Evolutionary conservation across 1,284 basidiomycete genomes (phyloP).

Genomic region (Boletus nobilissimus): DNA sequence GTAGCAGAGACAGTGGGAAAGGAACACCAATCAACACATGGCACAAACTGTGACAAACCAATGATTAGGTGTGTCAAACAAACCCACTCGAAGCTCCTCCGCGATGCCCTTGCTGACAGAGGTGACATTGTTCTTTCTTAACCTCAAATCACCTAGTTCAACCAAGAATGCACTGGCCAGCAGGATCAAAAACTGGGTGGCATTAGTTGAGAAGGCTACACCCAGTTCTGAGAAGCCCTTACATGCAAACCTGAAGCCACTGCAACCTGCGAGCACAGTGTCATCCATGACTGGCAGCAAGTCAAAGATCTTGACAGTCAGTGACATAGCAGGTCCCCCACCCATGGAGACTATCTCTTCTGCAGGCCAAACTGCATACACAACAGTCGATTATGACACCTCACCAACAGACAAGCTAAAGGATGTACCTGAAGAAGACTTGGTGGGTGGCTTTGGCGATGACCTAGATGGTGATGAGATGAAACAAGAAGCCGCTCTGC

Average conservation of each 20-base stretch:
- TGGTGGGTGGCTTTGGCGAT: not conserved
- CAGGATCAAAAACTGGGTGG: not conserved
- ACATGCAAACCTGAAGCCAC: not conserved
- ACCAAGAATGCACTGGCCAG: not conserved
- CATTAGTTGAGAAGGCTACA: not conserved
- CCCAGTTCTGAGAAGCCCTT: too few species aligned
- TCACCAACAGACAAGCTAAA: too few species aligned
- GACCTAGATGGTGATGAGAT: not conserved
- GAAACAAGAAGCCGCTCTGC: not conserved
- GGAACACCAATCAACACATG: too few species aligned
- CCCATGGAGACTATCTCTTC: not conserved
- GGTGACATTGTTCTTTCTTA: not conserved
- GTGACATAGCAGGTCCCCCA: not conserved
- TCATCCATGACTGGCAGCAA: not conserved
- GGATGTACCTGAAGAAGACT: not conserved
- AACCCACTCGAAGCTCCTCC: too few species aligned
- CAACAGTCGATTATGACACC: not conserved
- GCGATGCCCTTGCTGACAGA: not conserved
- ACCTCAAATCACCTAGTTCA: not conserved
- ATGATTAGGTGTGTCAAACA: not conserved
- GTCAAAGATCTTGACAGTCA: not conserved
- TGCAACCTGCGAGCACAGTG: not conserved
- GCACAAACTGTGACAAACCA: not conserved
- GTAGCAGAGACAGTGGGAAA: too few species aligned
- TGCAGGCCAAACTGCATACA: not conserved